Conservation (phyloP, 176 grass and related monocot genomes). For the Bolboschoenus planiculmis region DNA sequence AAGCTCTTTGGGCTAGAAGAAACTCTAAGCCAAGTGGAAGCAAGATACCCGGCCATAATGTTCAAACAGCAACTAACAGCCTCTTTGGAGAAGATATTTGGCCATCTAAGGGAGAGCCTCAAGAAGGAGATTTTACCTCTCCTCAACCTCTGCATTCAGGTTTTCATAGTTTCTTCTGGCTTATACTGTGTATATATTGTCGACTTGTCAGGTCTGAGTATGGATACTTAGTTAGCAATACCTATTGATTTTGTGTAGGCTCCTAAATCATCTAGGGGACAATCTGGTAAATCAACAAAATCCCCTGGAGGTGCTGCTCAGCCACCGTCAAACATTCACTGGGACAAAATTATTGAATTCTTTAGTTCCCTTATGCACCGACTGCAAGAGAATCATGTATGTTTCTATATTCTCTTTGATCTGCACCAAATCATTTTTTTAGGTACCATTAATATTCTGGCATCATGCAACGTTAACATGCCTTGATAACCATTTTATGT, state of each 20-base stretch:
- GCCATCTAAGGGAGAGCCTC: constrained; percentile 88
- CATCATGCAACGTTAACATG: background rate
- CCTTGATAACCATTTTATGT: constrained; percentile 22
- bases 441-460: background rate
- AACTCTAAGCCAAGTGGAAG: constrained; percentile 67
- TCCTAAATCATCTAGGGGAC: constrained; percentile 71
- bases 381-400: constrained; percentile 68
- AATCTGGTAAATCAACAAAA: constrained; percentile 60
- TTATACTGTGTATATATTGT: background rate
- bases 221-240: background rate
- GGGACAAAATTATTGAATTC: constrained; percentile 87
- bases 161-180: constrained; percentile 23
- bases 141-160: constrained; percentile 94
- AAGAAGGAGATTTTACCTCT: constrained; percentile 95
- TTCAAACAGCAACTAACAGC: constrained; percentile 98
- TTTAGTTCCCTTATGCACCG: constrained; percentile 75
- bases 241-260: constrained; percentile 40
- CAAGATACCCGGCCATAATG: constrained; percentile 84
- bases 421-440: background rate
- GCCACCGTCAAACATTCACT: constrained; percentile 48
- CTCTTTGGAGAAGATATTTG: constrained; percentile 92
- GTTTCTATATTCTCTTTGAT: constrained; percentile 20
- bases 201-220: background rate
- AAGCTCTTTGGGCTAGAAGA: constrained; percentile 64
- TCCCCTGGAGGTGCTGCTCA: constrained; percentile 47